A percentile compares a stretch with the other conserved stretches of the same genome.
These are phyloP conservation scores for Mycena maculata DNA, from an alignment of 768 basidiomycete genomes.

Conservation along the genomic window DNA sequence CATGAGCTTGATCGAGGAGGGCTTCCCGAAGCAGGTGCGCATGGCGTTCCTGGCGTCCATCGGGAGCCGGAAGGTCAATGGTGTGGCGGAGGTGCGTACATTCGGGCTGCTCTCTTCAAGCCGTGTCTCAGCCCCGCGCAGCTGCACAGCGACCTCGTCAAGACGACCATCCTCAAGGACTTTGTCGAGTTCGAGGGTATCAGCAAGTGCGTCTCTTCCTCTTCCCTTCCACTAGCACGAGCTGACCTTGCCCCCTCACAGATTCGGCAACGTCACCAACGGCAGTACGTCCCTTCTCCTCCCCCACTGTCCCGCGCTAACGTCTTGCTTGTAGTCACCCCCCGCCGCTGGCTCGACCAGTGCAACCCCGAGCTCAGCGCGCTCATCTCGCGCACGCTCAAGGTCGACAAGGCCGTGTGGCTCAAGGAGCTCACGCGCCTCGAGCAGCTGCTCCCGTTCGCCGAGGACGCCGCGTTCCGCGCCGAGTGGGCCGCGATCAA, in stretches of 20 bases:
- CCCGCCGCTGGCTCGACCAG: slow-evolving; percentile 93
- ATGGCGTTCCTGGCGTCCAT: slow-evolving; percentile 95
- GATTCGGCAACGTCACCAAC: slow-evolving; percentile 93
- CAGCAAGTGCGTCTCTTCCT: slow-evolving; percentile 70
- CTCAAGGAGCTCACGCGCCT: slow-evolving; percentile 86
- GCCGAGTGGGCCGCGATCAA: slow-evolving; percentile 87
- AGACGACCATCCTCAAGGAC: slow-evolving; percentile 86
- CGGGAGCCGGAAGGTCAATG: slow-evolving; percentile 90
- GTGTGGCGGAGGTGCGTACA: slow-evolving; percentile 83
- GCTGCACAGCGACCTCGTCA: slow-evolving; percentile 91
- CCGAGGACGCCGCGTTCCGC: slow-evolving; percentile 81
- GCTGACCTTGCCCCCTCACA: slow-evolving; percentile 32
- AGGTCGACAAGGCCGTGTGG: slow-evolving; percentile 81
- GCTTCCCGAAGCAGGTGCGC: slow-evolving; percentile 84
- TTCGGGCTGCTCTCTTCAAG: neutral
- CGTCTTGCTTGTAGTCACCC: slow-evolving; percentile 68
- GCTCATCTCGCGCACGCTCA: slow-evolving; percentile 87
- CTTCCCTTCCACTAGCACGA: slow-evolving; percentile 1
- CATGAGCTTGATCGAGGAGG: slow-evolving; percentile 97
- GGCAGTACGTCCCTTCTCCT: slow-evolving; percentile 70
- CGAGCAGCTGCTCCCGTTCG: slow-evolving; percentile 77
- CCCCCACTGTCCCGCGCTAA: neutral
- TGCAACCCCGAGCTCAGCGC: slow-evolving; percentile 91
- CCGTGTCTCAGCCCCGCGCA: too few species aligned
- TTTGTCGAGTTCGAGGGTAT: slow-evolving; percentile 93